Conservation (phyloP, 345 rosid species). For the Melaleuca alternifolia region DNA sequence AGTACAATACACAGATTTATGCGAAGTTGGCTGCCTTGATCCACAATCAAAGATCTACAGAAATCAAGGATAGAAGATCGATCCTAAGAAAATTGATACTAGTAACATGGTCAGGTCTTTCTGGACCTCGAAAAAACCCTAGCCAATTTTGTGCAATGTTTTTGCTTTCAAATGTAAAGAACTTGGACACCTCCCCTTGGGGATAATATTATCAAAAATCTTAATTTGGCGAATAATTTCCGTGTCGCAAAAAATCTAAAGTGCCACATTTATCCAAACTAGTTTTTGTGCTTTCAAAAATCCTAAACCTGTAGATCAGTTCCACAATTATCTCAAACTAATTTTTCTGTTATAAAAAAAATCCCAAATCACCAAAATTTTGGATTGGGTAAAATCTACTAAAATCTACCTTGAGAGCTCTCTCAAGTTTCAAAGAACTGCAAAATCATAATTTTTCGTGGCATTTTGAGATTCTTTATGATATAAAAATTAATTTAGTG, state of each 20-base stretch:
- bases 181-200: background rate
- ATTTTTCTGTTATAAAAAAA: background rate
- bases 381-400: background rate
- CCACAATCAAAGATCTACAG: background rate
- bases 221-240: background rate
- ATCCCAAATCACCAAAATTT: background rate
- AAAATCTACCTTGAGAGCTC: background rate
- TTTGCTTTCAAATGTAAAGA: background rate
- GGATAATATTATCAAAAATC: background rate
- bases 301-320: rapidly evolving
- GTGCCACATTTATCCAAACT: background rate
- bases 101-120: background rate
- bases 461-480: background rate
- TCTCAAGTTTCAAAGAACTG: background rate
- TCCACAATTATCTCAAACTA: background rate
- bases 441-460: background rate
- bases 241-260: background rate
- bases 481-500: background rate
- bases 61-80: background rate
- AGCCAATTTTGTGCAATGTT: background rate
- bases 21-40: background rate
- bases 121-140: background rate
- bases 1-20: background rate
- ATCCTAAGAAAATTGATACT: background rate
- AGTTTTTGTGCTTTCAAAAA: background rate